Percentiles rank a stretch among this genome's conserved stretches.
These are phyloP conservation scores for Takashimella tepidaria DNA, from an alignment of 1,284 basidiomycete genomes.

Conservation along the genomic window DNA sequence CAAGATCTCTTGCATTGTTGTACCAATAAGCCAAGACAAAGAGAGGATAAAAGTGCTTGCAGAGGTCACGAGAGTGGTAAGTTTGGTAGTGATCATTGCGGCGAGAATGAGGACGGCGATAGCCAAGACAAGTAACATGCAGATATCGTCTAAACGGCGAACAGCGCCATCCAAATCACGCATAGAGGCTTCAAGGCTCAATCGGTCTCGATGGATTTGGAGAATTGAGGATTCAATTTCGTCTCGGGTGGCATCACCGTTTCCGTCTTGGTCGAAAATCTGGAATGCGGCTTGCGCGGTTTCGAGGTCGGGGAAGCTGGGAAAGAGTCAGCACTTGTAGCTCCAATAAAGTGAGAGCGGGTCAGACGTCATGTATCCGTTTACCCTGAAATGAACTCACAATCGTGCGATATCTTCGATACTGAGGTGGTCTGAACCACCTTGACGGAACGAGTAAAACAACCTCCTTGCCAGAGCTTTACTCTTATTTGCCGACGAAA, in stretches of 20 bases:
- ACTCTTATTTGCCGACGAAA: slow-evolving; percentile 75
- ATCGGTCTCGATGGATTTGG: slow-evolving; percentile 77
- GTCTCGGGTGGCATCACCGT: slow-evolving; percentile 70
- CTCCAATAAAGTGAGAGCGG: background rate
- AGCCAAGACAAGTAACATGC: slow-evolving; percentile 53
- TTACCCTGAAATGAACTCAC: slow-evolving; percentile 14
- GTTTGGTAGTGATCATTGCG: slow-evolving; percentile 64
- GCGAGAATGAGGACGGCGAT: slow-evolving; percentile 69
- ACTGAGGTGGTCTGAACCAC: slow-evolving; percentile 58
- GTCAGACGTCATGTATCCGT: too few relatives aligned
- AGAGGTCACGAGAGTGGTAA: slow-evolving; percentile 69
- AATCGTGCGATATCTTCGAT: slow-evolving; percentile 68
- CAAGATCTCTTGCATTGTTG: slow-evolving; percentile 52
- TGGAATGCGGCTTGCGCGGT: slow-evolving; percentile 62
- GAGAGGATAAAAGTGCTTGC: slow-evolving; percentile 77
- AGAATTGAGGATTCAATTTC: slow-evolving; percentile 72
- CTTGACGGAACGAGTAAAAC: slow-evolving; percentile 77
- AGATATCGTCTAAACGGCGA: slow-evolving; percentile 54
- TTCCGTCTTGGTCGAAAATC: slow-evolving; percentile 77
- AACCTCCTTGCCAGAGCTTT: slow-evolving; percentile 75
- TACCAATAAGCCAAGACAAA: slow-evolving; percentile 84
- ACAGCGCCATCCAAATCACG: slow-evolving; percentile 86
- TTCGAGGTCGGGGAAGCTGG: slow-evolving; percentile 60
- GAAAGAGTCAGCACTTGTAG: background rate
- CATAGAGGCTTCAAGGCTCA: slow-evolving; percentile 82